Percentiles rank a stretch among this genome's conserved stretches.
Evolutionary conservation across 306 rosid genomes (phyloP).

Genomic region (Prunus davidiana): DNA sequence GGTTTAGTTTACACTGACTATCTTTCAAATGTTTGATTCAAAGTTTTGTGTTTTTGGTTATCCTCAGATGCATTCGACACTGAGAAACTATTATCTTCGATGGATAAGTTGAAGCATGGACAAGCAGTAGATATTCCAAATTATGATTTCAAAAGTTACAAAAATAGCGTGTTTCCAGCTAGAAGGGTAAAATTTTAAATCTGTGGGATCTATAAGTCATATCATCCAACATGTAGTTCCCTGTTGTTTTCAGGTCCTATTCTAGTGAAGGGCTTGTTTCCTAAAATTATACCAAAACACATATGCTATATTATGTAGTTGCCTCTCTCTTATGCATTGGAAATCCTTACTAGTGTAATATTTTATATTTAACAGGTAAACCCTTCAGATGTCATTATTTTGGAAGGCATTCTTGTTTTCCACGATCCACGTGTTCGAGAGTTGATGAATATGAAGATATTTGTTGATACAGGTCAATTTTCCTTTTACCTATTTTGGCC

Average conservation of each 20-base stretch:
- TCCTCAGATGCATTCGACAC: conserved; percentile 91
- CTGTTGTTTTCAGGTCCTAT: neutral
- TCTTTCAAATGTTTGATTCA: neutral
- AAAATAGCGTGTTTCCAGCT: conserved; percentile 63
- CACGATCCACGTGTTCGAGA: conserved; percentile 92
- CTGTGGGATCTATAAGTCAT: neutral
- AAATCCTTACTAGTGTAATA: conserved; percentile 10
- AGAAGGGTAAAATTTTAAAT: conserved; percentile 75
- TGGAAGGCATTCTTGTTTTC: conserved; percentile 97
- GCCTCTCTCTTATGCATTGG: neutral
- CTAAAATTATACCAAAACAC: neutral
- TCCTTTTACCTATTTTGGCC: conserved; percentile 20
- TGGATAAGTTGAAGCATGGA: conserved; percentile 86
- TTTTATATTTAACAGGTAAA: conserved; percentile 57
- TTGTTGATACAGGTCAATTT: conserved; percentile 98
- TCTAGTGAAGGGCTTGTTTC: neutral
- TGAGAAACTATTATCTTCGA: conserved; percentile 57
- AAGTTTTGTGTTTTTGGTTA: conserved; percentile 20
- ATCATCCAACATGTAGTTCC: neutral
- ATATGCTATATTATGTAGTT: conserved; percentile 8
- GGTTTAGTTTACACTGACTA: neutral
- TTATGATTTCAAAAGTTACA: conserved; percentile 90
- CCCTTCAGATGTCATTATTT: conserved; percentile 90
- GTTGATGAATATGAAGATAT: conserved; percentile 98
- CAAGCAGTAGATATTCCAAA: conserved; percentile 97